These are phyloP conservation scores for Schizophyllum commune DNA, from an alignment of 1,284 basidiomycete species.

Conservation along the genomic window DNA sequence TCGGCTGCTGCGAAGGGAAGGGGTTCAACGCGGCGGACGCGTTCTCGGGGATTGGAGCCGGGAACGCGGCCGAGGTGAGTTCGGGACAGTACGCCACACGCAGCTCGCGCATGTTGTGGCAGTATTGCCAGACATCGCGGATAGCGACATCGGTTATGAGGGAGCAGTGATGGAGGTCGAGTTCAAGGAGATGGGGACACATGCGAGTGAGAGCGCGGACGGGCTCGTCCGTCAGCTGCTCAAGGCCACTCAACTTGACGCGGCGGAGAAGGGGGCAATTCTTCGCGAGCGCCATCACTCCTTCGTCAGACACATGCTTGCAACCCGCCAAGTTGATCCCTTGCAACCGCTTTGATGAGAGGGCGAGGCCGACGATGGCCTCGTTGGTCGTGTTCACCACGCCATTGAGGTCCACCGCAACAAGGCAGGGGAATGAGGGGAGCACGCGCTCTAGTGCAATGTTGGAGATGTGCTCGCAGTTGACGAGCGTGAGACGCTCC, in stretches of 20 bases:
- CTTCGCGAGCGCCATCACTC: slow-evolving; percentile 70
- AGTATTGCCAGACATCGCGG: slow-evolving; percentile 80
- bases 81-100: slow-evolving; percentile 74
- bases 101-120: slow-evolving; percentile 85
- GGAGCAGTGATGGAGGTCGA: slow-evolving; percentile 85
- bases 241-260: slow-evolving; percentile 81
- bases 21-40: slow-evolving; percentile 28
- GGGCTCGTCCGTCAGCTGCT: slow-evolving; percentile 72
- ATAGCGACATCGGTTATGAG: slow-evolving; percentile 74
- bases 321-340: slow-evolving; percentile 92
- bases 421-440: slow-evolving; percentile 64
- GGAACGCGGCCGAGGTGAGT: slow-evolving; percentile 85
- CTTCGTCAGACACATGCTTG: slow-evolving; percentile 72
- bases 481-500: slow-evolving; percentile 88
- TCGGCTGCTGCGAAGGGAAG: slow-evolving; percentile 31
- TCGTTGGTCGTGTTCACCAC: slow-evolving; percentile 64
- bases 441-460: slow-evolving; percentile 65
- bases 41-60: slow-evolving; percentile 40
- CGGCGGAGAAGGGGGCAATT: slow-evolving; percentile 76
- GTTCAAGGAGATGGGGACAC: slow-evolving; percentile 88
- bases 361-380: slow-evolving; percentile 66
- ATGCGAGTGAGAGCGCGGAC: slow-evolving; percentile 73
- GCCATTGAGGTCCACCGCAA: slow-evolving; percentile 85
- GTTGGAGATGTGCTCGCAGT: slow-evolving; percentile 70
- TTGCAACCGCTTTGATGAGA: slow-evolving; percentile 72